Evolutionary conservation across 306 rosid genomes (phyloP), one percentile per base, ranked within the genome.

Genomic region (Glycine tomentella): DNA sequence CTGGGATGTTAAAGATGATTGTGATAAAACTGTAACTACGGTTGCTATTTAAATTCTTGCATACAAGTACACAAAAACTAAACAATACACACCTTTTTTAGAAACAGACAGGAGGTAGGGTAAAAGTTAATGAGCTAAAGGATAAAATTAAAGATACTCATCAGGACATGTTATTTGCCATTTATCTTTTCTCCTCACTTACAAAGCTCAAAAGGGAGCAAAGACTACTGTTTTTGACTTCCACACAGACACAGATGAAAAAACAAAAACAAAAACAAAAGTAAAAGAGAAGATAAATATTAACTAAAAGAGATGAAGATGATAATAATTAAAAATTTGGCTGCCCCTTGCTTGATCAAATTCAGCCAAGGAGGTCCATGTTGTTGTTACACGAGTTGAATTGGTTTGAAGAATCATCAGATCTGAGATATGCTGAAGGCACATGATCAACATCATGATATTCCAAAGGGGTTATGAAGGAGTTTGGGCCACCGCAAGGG

Each of bases 351-450:
- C 31, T 81, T 56, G 17, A 65, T 81, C 4, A 3, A 38, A 65
- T 70, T 69, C 57, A 87, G 44, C 86, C 93, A 74, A 87, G 85
- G 56, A 90, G 83, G 67, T 87, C 91, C 31, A 25, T 25, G 31
- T 25, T 25, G 31, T 25, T 25, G 31, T 25, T 25, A 25, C 31
- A 25, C 31, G 31, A 25, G 2, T 25, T 25, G 31, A 25, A 25
- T 25, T 25, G 31, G 31, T 25, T 25, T 25, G 31, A 25, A 25
- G 31, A 25, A 25, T 25, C 31, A 25, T 92, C 93, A 40, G 85
- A 80, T 86, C 84, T 80, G 64, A 82, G 88, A 81, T 61, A 85
- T 8, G 82, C 85, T 25, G 31, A 4, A 5, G 44, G 6, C 4
- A 36, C 40, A 36, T 36, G 4, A 36, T 36, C 40, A 36, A 38